A percentile compares a stretch with the other conserved stretches of the same genome.
phyloP scores from a whole-genome alignment of 2,329 filamentous ascomycete species.

The Aschersonia sp. region DNA sequence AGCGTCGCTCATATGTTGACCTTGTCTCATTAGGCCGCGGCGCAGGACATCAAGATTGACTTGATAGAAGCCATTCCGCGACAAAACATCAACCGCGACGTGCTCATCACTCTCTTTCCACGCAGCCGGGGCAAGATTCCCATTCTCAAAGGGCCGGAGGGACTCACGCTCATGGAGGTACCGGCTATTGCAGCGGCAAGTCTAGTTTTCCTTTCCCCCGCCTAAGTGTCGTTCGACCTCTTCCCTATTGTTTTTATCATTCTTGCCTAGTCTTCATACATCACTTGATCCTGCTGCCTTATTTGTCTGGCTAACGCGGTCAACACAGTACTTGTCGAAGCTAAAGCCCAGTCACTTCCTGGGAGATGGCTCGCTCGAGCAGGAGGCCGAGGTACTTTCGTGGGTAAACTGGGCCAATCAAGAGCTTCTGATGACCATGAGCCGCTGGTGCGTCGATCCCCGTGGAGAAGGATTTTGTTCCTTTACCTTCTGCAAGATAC shows the following conservation, averaged over 20 bases:
- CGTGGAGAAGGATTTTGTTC: too few relatives aligned
- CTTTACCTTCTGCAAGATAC: background rate
- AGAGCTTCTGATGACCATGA: background rate
- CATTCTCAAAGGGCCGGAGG: background rate
- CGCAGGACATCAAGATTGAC: background rate
- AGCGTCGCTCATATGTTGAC: background rate
- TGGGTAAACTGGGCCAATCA: slow-evolving; percentile 2
- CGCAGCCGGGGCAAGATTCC: slow-evolving; percentile 1
- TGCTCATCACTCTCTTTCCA: background rate
- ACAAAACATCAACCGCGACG: background rate
- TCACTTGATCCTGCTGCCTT: too few relatives aligned
- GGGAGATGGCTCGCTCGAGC: background rate
- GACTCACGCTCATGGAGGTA: background rate
- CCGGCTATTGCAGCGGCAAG: background rate
- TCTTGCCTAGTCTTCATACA: too few relatives aligned
- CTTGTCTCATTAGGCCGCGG: background rate
- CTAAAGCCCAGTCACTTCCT: background rate
- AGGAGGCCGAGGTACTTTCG: slow-evolving; percentile 1
- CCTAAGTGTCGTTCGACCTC: background rate
- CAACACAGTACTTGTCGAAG: background rate
- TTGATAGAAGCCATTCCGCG: background rate
- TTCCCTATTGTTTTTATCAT: too few relatives aligned
- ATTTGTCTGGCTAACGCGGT: background rate
- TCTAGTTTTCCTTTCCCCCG: background rate
- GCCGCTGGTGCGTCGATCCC: background rate